Conservation (phyloP, 257 asterid species). For the Scutellaria baicalensis region DNA sequence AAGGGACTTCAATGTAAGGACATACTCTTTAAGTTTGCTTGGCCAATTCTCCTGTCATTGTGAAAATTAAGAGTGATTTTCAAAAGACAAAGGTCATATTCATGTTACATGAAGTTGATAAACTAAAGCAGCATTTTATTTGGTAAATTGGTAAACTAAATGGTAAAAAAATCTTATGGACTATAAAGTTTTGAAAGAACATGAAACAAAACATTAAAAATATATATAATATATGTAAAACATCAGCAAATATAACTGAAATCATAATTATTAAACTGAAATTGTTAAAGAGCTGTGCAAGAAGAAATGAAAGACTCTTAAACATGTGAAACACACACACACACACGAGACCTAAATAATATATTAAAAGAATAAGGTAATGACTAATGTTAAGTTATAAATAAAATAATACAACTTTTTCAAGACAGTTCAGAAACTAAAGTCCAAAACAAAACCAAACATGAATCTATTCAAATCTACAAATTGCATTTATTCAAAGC, state of each 20-base stretch:
- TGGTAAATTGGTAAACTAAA: neutral
- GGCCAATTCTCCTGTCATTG: constrained; percentile 82
- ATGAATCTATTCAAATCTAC: neutral
- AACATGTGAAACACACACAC: neutral
- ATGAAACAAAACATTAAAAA: neutral
- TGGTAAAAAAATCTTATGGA: neutral
- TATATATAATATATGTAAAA: neutral
- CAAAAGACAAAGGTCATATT: neutral
- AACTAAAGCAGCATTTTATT: neutral
- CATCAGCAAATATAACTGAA: neutral
- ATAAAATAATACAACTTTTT: neutral
- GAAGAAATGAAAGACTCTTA: neutral
- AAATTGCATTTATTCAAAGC: neutral
- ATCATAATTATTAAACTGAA: neutral
- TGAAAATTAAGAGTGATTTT: neutral
- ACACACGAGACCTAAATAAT: neutral
- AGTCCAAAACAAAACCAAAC: neutral
- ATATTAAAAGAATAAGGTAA: neutral
- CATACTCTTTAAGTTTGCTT: constrained; percentile 63
- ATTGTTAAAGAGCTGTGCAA: neutral
- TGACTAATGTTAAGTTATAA: neutral
- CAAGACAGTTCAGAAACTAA: neutral
- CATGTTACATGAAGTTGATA: neutral
- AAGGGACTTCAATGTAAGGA: constrained; percentile 48
- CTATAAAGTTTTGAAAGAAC: neutral